A percentile compares a stretch with the other conserved stretches of the same genome.
Evolutionary conservation across 306 rosid genomes (phyloP).

Genomic region (barrel medic (Medicago truncatula)): MtrunA17r5.0-ANR NC_053044.1:49596501-49597000

Average conservation of each 20-base stretch:
- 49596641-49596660: constrained; percentile 16
- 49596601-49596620: constrained; percentile 53
- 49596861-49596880: constrained; percentile 22
- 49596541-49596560: constrained; percentile 30
- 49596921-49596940: constrained; percentile 4
- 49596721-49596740: constrained; percentile 47
- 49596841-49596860: constrained; percentile 35
- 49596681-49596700: constrained; percentile 39
- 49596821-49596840: constrained; percentile 60
- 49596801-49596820: constrained; percentile 89
- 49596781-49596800: constrained; percentile 58
- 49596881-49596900: constrained; percentile 15
- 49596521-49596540: neutral
- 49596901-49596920: constrained; percentile 15
- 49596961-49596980: constrained; percentile 15
- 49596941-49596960: constrained; percentile 28
- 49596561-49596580: constrained; percentile 62
- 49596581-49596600: constrained; percentile 59
- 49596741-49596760: constrained; percentile 59
- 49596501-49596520: no score
- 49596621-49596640: constrained; percentile 56
- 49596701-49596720: constrained; percentile 57
- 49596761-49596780: constrained; percentile 90
- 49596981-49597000: constrained; percentile 4
- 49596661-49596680: constrained; percentile 35